phyloP scores from a whole-genome alignment of 495 filamentous ascomycete species.

The Penicillium canescens region DNA sequence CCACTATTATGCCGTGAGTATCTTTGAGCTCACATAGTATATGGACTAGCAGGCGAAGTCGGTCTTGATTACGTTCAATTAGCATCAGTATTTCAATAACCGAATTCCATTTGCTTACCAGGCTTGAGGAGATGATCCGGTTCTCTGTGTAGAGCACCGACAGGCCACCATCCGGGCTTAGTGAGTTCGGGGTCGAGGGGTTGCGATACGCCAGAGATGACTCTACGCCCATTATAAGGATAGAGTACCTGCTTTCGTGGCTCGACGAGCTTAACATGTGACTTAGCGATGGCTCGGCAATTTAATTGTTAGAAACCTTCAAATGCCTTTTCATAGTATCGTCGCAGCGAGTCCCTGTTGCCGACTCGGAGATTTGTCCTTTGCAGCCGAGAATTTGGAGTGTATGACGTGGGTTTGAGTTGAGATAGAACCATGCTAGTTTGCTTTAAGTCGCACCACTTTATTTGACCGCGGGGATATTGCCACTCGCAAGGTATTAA shows the following conservation, averaged over 20 bases:
- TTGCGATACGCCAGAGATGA: constrained; percentile 36
- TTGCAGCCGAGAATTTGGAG: constrained; percentile 17
- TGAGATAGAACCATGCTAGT: constrained; percentile 9
- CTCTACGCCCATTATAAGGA: constrained; percentile 68
- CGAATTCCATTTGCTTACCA: constrained; percentile 59
- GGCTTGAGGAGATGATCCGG: constrained; percentile 75
- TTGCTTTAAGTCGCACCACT: constrained; percentile 27
- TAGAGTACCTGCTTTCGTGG: constrained; percentile 82
- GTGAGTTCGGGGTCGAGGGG: constrained; percentile 40
- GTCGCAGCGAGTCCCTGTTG: constrained; percentile 55
- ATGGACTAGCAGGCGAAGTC: too few species aligned
- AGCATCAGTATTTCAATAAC: too few species aligned
- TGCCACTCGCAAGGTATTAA: constrained; percentile 41
- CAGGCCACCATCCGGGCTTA: constrained; percentile 78
- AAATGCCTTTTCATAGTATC: constrained; percentile 57
- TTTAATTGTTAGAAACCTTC: constrained; percentile 45
- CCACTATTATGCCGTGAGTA: too few species aligned
- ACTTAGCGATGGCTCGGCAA: constrained; percentile 62
- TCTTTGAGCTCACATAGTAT: too few species aligned
- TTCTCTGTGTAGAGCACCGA: constrained; percentile 64
- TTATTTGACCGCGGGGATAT: constrained; percentile 26
- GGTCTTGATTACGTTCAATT: too few species aligned
- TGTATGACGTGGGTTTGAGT: constrained; percentile 21
- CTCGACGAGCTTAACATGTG: constrained; percentile 78
- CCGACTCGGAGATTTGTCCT: constrained; percentile 53